Conservation (phyloP, 208 protist species). For the Trypanosoma melophagium region DNA sequence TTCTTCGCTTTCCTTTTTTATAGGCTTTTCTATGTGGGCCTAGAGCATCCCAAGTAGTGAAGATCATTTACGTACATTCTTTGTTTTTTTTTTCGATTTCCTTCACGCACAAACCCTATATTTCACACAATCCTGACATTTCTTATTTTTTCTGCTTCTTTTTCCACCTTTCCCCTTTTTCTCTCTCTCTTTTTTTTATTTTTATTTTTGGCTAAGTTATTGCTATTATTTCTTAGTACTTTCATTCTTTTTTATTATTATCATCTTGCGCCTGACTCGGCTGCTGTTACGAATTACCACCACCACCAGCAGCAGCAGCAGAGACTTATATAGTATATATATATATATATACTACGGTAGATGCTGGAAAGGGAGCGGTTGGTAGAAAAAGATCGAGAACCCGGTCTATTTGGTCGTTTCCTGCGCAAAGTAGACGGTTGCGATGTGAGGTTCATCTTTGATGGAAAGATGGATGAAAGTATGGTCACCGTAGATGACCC, state of each 20-base stretch:
- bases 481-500: constrained; percentile 46
- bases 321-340: background rate
- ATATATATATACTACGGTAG: background rate
- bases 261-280: no score
- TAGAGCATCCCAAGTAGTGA: no score
- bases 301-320: background rate
- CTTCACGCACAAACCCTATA: background rate
- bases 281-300: background rate
- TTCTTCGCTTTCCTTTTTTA: no score
- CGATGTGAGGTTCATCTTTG: constrained; percentile 56
- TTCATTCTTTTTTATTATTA: constrained; percentile 6
- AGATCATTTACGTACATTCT: no score
- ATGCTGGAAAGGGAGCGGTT: constrained; percentile 58
- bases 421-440: constrained; percentile 78
- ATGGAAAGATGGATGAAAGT: constrained; percentile 37
- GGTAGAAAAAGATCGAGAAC: constrained; percentile 53
- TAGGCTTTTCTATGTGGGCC: no score
- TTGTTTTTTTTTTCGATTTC: constrained; percentile 21
- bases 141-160: no score
- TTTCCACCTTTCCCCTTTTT: constrained; percentile 14
- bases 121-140: background rate
- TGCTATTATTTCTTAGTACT: constrained; percentile 10
- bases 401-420: constrained; percentile 65
- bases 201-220: constrained; percentile 13
- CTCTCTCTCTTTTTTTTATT: constrained; percentile 3